phyloP scores from a whole-genome alignment of 495 filamentous ascomycete species.

The Saxispiralis lemnorum region DNA sequence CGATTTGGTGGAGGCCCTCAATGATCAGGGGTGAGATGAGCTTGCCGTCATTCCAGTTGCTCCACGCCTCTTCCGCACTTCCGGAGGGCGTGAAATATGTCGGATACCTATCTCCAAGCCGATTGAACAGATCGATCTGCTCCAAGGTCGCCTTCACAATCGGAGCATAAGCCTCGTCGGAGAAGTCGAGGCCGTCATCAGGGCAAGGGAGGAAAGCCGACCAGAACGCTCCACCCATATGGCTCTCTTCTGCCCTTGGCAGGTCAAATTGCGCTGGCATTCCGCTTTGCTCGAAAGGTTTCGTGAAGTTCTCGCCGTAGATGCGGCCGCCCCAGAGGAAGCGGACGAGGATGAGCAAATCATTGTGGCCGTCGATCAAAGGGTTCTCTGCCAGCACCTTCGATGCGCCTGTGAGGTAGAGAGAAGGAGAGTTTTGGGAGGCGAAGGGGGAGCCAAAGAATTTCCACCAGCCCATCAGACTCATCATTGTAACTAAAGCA shows the following conservation, averaged over 20 bases:
- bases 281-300: conserved; percentile 47
- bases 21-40: conserved; percentile 61
- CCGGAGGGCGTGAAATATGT: conserved; percentile 44
- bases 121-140: conserved; percentile 65
- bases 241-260: conserved; percentile 40
- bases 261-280: conserved; percentile 63
- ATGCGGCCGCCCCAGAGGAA: conserved; percentile 58
- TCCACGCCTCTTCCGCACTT: conserved; percentile 44
- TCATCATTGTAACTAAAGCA: no score
- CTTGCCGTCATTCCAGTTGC: conserved; percentile 27
- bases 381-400: conserved; percentile 56
- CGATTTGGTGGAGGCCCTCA: conserved; percentile 90
- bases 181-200: conserved; percentile 49
- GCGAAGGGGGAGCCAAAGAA: no score
- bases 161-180: conserved; percentile 48
- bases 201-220: conserved; percentile 72
- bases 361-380: conserved; percentile 86
- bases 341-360: conserved; percentile 60
- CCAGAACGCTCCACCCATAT: conserved; percentile 73
- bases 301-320: conserved; percentile 52
- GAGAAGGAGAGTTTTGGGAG: no score
- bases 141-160: conserved; percentile 55
- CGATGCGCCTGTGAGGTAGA: conserved; percentile 31
- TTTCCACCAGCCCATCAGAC: no score
- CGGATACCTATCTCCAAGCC: conserved; percentile 52